Conservation (phyloP, 1,139 yeast species). For the Geotrichum europaeum region DNA sequence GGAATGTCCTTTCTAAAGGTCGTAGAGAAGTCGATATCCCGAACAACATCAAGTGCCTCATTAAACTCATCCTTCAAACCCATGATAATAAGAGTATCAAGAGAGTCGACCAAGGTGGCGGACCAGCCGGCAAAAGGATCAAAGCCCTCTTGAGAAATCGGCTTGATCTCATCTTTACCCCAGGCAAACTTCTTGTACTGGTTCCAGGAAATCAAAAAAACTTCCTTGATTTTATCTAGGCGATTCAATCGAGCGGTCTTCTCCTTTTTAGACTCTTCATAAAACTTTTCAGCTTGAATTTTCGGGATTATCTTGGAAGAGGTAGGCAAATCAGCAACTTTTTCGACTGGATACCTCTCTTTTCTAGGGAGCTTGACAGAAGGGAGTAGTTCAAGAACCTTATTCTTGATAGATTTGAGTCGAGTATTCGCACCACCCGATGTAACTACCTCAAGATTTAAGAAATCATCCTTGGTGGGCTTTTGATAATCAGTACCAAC, state of each 20-base stretch:
- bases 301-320: slow-evolving; percentile 1
- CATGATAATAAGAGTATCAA: slow-evolving; percentile 64
- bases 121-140: slow-evolving; percentile 47
- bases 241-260: slow-evolving; percentile 27
- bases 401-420: not conserved
- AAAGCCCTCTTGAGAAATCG: slow-evolving; percentile 32
- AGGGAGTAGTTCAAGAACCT: slow-evolving; percentile 6
- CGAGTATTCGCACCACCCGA: slow-evolving; percentile 19
- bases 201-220: slow-evolving; percentile 53
- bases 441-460: slow-evolving; percentile 14
- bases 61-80: slow-evolving; percentile 49
- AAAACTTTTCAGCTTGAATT: slow-evolving; percentile 8
- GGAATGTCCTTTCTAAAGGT: slow-evolving; percentile 45
- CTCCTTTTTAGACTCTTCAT: slow-evolving; percentile 3
- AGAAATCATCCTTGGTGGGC: slow-evolving; percentile 7
- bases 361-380: slow-evolving; percentile 21
- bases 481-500: not conserved
- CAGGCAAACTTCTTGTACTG: slow-evolving; percentile 54
- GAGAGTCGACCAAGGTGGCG: slow-evolving; percentile 54
- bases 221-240: slow-evolving; percentile 44
- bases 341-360: slow-evolving; percentile 25
- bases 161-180: slow-evolving; percentile 59
- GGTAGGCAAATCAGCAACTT: slow-evolving; percentile 16
- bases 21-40: slow-evolving; percentile 47
- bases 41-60: slow-evolving; percentile 48